phyloP scores from a whole-genome alignment of 305 asterid species.

The Withania somnifera region DNA sequence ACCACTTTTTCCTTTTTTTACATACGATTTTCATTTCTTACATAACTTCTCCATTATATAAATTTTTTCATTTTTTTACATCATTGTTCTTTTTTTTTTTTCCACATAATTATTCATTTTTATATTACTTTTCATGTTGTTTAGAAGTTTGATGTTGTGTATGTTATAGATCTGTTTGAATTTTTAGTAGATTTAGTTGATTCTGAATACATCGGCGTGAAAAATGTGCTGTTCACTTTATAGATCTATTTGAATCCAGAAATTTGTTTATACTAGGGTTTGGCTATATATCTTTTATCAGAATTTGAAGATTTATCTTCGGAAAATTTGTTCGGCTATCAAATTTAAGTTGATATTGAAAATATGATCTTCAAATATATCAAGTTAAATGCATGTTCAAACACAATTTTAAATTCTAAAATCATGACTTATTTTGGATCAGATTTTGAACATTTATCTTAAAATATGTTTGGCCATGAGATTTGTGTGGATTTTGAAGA shows the following conservation, averaged over 20 bases:
- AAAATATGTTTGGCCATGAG: background rate
- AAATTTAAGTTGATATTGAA: no score
- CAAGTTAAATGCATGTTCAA: background rate
- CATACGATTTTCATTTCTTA: no score
- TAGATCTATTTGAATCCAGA: background rate
- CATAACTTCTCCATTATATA: no score
- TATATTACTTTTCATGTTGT: background rate
- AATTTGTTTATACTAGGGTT: background rate
- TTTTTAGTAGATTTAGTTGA: background rate
- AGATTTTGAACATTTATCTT: background rate
- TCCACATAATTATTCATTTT: no score
- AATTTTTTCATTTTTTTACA: no score
- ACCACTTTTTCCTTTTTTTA: background rate
- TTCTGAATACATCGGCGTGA: background rate
- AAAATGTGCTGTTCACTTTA: background rate
- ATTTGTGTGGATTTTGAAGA: no score
- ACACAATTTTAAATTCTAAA: background rate
- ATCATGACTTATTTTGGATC: background rate
- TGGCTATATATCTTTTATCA: background rate
- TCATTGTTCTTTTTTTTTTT: background rate
- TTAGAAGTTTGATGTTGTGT: background rate
- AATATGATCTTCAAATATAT: background rate
- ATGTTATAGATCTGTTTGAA: background rate
- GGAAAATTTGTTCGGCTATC: background rate
- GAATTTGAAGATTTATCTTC: background rate